A percentile compares a stretch with the other conserved stretches of the same genome.
Evolutionary conservation across 1,284 basidiomycete genomes (phyloP).

Genomic region (Pascua guehoae): DNA sequence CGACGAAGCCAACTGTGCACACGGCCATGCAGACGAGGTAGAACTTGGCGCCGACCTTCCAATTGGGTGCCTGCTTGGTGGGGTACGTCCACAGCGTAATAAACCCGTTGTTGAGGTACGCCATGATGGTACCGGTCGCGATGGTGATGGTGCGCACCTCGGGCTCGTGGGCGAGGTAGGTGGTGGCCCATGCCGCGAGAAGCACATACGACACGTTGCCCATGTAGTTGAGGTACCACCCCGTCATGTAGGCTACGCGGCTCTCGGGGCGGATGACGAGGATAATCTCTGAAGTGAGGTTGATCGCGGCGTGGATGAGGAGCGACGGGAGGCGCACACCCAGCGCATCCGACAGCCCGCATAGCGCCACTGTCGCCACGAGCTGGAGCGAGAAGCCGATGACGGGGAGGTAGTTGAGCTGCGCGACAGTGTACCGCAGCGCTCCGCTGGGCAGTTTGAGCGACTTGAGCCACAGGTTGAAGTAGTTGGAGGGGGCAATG

Average conservation of each 20-base stretch:
- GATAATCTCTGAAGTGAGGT: slow-evolving; percentile 11
- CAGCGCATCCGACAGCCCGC: slow-evolving; percentile 7
- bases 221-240: slow-evolving; percentile 15
- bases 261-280: slow-evolving; percentile 8
- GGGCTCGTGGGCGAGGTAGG: slow-evolving; percentile 8
- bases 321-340: slow-evolving; percentile 14
- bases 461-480: slow-evolving; percentile 32
- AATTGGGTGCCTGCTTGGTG: slow-evolving; percentile 11
- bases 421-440: slow-evolving; percentile 13
- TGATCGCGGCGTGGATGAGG: slow-evolving; percentile 8
- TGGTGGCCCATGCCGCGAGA: slow-evolving; percentile 9
- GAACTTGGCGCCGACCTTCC: slow-evolving; percentile 14
- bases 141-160: slow-evolving; percentile 10
- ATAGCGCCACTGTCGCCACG: slow-evolving; percentile 4
- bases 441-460: slow-evolving; percentile 21
- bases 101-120: slow-evolving; percentile 13
- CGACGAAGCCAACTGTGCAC: slow-evolving; percentile 5
- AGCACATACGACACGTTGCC: slow-evolving; percentile 9
- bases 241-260: slow-evolving; percentile 6
- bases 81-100: slow-evolving; percentile 16
- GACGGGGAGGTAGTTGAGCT: slow-evolving; percentile 15
- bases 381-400: slow-evolving; percentile 7
- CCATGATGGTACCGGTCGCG: slow-evolving; percentile 13
- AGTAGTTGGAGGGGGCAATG: slow-evolving; percentile 19
- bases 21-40: slow-evolving; percentile 15